phyloP scores from a whole-genome alignment of 208 protist species.

The Phytomonas francai region DNA sequence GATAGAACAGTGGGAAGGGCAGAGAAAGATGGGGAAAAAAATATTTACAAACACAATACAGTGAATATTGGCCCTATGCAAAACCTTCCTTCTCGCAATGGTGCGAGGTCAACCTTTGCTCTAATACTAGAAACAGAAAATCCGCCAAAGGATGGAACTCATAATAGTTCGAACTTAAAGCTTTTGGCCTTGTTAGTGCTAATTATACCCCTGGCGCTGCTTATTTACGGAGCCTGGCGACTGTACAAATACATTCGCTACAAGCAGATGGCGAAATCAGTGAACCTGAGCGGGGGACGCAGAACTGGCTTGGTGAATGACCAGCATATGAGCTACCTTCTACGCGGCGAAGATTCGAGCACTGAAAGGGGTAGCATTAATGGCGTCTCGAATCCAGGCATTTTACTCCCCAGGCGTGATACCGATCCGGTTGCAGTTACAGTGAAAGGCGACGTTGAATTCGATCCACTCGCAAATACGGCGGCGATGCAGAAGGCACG shows the following conservation, averaged over 20 bases:
- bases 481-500: slow-evolving; percentile 34
- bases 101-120: background rate
- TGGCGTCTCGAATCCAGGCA: slow-evolving; percentile 4
- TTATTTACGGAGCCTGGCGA: slow-evolving; percentile 20
- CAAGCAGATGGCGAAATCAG: slow-evolving; percentile 11
- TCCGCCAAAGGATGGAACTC: background rate
- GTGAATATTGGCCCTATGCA: background rate
- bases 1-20: background rate
- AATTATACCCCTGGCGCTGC: slow-evolving; percentile 22
- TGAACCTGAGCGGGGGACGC: slow-evolving; percentile 39
- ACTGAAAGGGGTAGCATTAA: background rate
- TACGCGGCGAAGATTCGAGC: slow-evolving; percentile 35
- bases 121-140: background rate
- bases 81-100: background rate
- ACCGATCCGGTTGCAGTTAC: background rate
- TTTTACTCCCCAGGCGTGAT: background rate
- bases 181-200: slow-evolving; percentile 36
- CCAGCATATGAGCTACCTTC: slow-evolving; percentile 27
- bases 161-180: background rate
- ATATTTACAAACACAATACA: background rate
- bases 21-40: background rate
- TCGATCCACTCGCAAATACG: slow-evolving; percentile 64
- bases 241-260: slow-evolving; percentile 30
- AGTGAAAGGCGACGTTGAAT: slow-evolving; percentile 6
- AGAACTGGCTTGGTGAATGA: slow-evolving; percentile 43